Evolutionary conservation across 345 rosid genomes (phyloP), one percentile per base, ranked within the genome.

Genomic region (Ailanthus altissimus): DNA sequence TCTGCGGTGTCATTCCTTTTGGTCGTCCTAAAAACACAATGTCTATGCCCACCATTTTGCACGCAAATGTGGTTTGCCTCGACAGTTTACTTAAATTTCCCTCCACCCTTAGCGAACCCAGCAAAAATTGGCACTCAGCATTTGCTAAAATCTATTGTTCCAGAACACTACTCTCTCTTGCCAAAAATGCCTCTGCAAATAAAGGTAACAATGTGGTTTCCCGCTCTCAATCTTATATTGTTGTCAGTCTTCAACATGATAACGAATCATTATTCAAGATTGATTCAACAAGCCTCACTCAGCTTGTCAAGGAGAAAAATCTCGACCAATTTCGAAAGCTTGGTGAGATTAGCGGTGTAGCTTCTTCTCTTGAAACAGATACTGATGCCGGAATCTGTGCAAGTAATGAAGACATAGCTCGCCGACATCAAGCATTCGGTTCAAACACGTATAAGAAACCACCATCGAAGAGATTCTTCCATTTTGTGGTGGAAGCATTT

Each of bases 371-470:
- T 42, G 63, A 81, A 70, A 85, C 89, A 1, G 78, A 83, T 68
- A 13, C 77, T 0, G 80, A 82, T 3, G 51, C 50, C 0, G 98
- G 98, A 40, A 85, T 91, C 73, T 0, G 15, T 0, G 86, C 83
- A 6, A 81, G n/a, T 18, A 78, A 50, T 2, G 84, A 77, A 0
- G 89, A 90, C 67, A 67, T 84, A 18, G 72, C 78, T 8, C 50
- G 81, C 62, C 77, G 93, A 43, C 91, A 82, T 1, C 70, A 81
- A 1, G 82, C 78, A 20, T 91, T 87, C 11, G 97, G 98, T 18
- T 82, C 85, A 18, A 93, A 93, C 78, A 85, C 87, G 1, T 93
- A 93, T 51, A 84, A 85, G n/a, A 89, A 87, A 76, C 91, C 89
- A 0, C 93, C 91, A 0, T 66, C 93, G 0, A 91, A 84, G 83